Evolutionary conservation across 2,329 filamentous ascomycete genomes (phyloP), one percentile per base, ranked within the genome.

Genomic region (Cordyceps cicadae): DNA sequence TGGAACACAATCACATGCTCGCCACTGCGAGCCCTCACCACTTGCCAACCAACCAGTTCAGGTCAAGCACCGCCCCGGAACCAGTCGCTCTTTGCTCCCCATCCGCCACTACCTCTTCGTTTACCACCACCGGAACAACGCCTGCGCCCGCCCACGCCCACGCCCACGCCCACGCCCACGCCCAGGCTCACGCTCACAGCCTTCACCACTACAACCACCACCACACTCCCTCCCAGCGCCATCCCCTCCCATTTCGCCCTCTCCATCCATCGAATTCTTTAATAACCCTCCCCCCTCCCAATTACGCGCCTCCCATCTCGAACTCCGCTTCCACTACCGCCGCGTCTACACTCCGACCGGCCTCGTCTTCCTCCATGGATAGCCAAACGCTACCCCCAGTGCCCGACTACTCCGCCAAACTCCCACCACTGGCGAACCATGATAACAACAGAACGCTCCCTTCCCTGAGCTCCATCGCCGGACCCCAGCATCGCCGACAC

Each of bases 391-490:
- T 52, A 24, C 56, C 62, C 29, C 50, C 41, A 46, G 63, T 64
- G 19, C 65, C 70, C 63, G 67, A 70, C 64, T 64, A 69, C 41
- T 67, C 70, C 53, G 64, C 67, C 53, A 65, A 67, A 43, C 64
- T 66, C 17, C 52, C 68, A 26, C 63, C 61, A 32, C 67, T 63
- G 43, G 61, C 53, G 60, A 62, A 70, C 61, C 65, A 69, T 62
- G 68, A 69, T 26, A 66, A 64, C 63, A 67, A 70, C 53, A 65
- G 67, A 24, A 71, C 68, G 41, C 67, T 75, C 29, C 74, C 74
- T 6, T 73, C 74, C 12, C 65, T 75, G 63, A 75, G 72, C 64
- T 70, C 68, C 57, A 66, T 75, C 53, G 70, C 72, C 14, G 67
- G 67, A 55, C 69, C 69, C 54, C 65, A 72, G 57, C 60, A 67